Conservation (phyloP, 805 yeast species). For the Pichia sporocuriosa region DNA sequence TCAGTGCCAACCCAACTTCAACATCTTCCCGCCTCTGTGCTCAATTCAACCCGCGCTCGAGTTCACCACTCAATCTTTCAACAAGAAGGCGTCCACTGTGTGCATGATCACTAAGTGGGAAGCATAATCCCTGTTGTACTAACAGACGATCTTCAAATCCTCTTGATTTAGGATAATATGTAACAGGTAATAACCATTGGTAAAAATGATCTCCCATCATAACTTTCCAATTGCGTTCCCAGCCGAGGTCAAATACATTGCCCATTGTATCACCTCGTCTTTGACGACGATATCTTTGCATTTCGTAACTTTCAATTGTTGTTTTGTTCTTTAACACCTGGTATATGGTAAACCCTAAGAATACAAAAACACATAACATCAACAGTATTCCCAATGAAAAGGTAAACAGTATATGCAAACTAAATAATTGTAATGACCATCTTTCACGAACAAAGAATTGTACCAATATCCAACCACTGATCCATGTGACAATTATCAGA, state of each 20-base stretch:
- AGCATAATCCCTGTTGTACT: not conserved
- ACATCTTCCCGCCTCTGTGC: not conserved
- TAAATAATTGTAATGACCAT: conserved; percentile 32
- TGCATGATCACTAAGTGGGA: not conserved
- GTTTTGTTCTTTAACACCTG: conserved; percentile 62
- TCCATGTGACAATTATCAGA: conserved; percentile 34
- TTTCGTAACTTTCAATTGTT: conserved; percentile 71
- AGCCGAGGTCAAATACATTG: conserved; percentile 75
- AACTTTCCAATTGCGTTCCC: conserved; percentile 49
- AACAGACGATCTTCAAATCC: not conserved
- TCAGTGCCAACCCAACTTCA: too few relatives aligned
- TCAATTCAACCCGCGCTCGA: not conserved
- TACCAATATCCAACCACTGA: conserved; percentile 39
- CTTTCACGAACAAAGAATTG: conserved; percentile 36
- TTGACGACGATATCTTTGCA: conserved; percentile 39
- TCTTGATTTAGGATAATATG: too few relatives aligned
- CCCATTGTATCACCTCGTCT: conserved; percentile 36
- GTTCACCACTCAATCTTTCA: conserved; percentile 4
- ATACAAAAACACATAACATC: conserved; percentile 48
- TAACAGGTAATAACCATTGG: conserved; percentile 67
- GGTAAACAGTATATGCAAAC: conserved; percentile 55
- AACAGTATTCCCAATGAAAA: conserved; percentile 48
- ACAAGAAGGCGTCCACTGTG: not conserved
- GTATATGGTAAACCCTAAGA: conserved; percentile 51
- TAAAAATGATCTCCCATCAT: conserved; percentile 65